A percentile compares a stretch with the other conserved stretches of the same genome.
These are phyloP conservation scores for Skeletonema marinoi DNA, from an alignment of 108 stramenopile genomes.

Conservation along the genomic window DNA sequence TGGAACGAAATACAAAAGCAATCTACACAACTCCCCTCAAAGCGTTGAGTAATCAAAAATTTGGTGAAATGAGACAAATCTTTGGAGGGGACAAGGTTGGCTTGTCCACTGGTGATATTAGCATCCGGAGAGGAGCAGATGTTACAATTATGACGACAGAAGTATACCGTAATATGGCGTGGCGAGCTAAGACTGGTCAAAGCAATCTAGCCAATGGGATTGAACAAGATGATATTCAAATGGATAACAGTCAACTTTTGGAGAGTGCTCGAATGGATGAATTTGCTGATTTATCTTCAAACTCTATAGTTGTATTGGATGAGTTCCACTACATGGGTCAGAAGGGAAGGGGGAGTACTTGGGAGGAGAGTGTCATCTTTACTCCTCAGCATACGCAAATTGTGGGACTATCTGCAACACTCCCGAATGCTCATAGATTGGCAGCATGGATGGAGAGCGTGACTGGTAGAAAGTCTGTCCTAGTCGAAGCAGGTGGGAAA, in stretches of 20 bases:
- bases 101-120: constrained; percentile 85
- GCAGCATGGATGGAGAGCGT: constrained; percentile 84
- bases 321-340: constrained; percentile 98
- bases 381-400: constrained; percentile 85
- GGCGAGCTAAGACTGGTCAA: constrained; percentile 51
- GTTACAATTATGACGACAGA: constrained; percentile 95
- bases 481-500: constrained; percentile 78
- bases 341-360: constrained; percentile 90
- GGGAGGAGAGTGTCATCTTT: constrained; percentile 94
- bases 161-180: constrained; percentile 93
- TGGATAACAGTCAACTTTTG: constrained; percentile 8
- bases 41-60: constrained; percentile 96
- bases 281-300: constrained; percentile 57
- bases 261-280: constrained; percentile 17
- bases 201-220: background rate
- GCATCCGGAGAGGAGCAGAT: constrained; percentile 82
- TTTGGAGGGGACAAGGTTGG: constrained; percentile 80
- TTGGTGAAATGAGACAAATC: constrained; percentile 75
- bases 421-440: constrained; percentile 75
- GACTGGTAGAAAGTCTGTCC: constrained; percentile 69
- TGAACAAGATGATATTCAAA: constrained; percentile 5
- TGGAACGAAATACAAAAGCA: constrained; percentile 57
- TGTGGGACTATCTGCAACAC: constrained; percentile 90
- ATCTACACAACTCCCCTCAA: constrained; percentile 96
- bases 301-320: constrained; percentile 91